Conservation (phyloP, 805 yeast species). For the Wickerhamiella alocasiicola region DNA sequence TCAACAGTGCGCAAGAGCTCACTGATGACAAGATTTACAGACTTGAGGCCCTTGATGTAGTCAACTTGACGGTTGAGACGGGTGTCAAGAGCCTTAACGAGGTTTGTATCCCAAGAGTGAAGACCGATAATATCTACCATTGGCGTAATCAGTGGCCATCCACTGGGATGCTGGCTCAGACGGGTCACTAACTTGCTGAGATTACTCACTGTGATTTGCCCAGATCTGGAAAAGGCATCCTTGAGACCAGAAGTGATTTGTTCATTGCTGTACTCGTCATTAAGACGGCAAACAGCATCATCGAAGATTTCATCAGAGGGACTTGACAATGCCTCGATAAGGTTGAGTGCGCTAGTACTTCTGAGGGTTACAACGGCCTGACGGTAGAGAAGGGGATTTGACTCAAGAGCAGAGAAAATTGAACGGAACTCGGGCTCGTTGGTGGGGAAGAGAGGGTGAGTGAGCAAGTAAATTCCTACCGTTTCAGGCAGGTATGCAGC, state of each 20-base stretch:
- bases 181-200: slow-evolving; percentile 31
- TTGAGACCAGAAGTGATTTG: slow-evolving; percentile 23
- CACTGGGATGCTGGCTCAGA: slow-evolving; percentile 36
- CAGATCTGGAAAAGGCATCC: slow-evolving; percentile 18
- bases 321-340: slow-evolving; percentile 46
- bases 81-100: slow-evolving; percentile 34
- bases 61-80: slow-evolving; percentile 39
- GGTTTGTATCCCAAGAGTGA: slow-evolving; percentile 47
- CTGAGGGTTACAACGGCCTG: slow-evolving; percentile 77
- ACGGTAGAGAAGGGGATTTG: slow-evolving; percentile 53
- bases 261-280: slow-evolving; percentile 49
- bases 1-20: slow-evolving; percentile 23
- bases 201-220: slow-evolving; percentile 8
- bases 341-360: slow-evolving; percentile 49
- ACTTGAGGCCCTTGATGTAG: slow-evolving; percentile 21
- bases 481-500: slow-evolving; percentile 34
- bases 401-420: slow-evolving; percentile 40
- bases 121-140: slow-evolving; percentile 65
- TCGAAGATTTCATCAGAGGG: slow-evolving; percentile 50
- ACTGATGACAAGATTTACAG: slow-evolving; percentile 19
- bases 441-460: slow-evolving; percentile 78
- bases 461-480: slow-evolving; percentile 58
- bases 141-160: slow-evolving; percentile 50
- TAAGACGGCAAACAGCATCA: slow-evolving; percentile 54
- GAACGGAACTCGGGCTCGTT: slow-evolving; percentile 31